Base-by-base conservation (phyloP, 2,329 filamentous ascomycete species). In the Tympanopsis confertula region DNA sequence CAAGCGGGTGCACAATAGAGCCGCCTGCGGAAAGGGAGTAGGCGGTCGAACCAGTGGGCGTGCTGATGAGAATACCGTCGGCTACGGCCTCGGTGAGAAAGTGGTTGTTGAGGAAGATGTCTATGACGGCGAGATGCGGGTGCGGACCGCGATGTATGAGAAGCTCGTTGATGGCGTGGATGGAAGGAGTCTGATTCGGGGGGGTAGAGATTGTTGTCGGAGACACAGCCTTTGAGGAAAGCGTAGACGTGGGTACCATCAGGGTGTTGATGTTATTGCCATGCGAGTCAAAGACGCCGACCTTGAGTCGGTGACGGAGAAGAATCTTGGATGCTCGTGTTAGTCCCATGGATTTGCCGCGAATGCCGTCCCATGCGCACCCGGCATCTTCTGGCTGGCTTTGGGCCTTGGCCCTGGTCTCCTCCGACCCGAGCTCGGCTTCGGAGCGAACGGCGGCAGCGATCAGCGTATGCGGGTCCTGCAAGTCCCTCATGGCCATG, bases 61-160 rank as follows among this genome's bases (percentile, higher is more conserved):
- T 83, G 5, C 72, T 75, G 30, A 84, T 71, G 40, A 85, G 81
- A 55, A 86, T 80, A 39, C 81, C 81, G 49, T 86, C 81, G 1
- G 78, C 79, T 15, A 84, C 79, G 10, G 76, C 79, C 51, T 82
- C 78, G 4, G 81, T 86, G 30, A 86, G 61, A 45, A 79, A 80
- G 14, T 76, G 66, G 15, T 77, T 74, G 38, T 75, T 75, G 30
- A 85, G 74, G 47, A 69, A 78, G 30, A 86, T 73, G 44, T 81
- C 74, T 41, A 85, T 72, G 43, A 82, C 71, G 2, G 78, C 75
- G 14, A 85, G 63, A 54, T 85, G 81, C 3, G 81, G 77, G 39
- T 76, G 69, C 41, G 71, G 69, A 38, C 80, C 81, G 26, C 81
- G 68, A 54, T 86, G 81, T 7, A 86, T 68, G 14, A 82, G 72